Evolutionary conservation across 495 filamentous ascomycete species (phyloP), one percentile per base, ranked within the genome.

Genomic region (Daldinia childiae): DNA sequence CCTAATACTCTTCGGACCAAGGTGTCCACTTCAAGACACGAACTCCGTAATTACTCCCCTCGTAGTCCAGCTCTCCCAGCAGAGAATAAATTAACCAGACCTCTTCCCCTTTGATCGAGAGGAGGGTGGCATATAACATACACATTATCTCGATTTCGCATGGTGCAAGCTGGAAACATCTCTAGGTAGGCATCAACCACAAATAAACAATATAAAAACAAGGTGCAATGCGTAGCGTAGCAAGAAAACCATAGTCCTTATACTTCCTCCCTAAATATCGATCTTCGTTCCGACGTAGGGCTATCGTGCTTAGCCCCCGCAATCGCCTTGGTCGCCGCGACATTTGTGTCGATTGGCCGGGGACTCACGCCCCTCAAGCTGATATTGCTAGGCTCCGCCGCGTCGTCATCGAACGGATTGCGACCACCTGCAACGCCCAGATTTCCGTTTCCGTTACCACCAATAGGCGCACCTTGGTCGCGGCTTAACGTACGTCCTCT

Each of bases 371-470:
- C 87, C 36, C 87, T 73, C 71, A 89, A 19, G 70, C 82, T 84
- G n/a, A 84, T 62, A 64, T 84, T 84, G 66, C 85, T 87, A 64
- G 82, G 80, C 78, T 89, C 87, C 0, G 85, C 86, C 14, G 80
- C 74, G 64, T 88, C 84, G 36, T 83, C 83, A 26, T 81, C 84
- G 74, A 90, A 90, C 21, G 87, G 88, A 75, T 90, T 87, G 30
- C 68, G 66, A 6, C 36, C 69, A 1, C 36, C 43, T 8, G 54
- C 64, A 19, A 27, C 38, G 14, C 67, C 60, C 5, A 58, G 19
- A 21, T 60, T 45, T 14, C 21, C 27, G 6, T 59, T 59, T 12
- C 38, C 38, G 1, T 12, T 26, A 2, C 21, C 24, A 3, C 57
- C 60, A 8, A 27, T 29, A 15, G 50, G 6, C 6, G 56, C 9